Evolutionary conservation across 1,284 basidiomycete genomes (phyloP).

Genomic region (Marasmius sp.): DNA sequence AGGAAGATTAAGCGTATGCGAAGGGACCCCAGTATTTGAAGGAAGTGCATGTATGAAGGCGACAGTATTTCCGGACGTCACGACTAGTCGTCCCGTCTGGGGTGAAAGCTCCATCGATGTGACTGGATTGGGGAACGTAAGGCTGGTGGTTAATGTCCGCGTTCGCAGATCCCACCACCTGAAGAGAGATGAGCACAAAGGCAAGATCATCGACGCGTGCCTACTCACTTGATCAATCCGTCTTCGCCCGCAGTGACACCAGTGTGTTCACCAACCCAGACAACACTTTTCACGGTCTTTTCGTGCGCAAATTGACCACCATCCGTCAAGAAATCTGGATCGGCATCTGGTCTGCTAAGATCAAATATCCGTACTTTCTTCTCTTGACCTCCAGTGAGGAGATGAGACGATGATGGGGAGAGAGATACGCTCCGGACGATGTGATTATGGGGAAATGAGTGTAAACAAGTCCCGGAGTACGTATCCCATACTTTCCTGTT

Average conservation of each 20-base stretch:
- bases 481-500: slow-evolving; percentile 98
- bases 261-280: slow-evolving; percentile 88
- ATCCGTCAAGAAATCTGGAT: slow-evolving; percentile 78
- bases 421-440: slow-evolving; percentile 96
- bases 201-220: not conserved
- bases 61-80: slow-evolving; percentile 91
- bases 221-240: slow-evolving; percentile 79
- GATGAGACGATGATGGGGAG: slow-evolving; percentile 62
- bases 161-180: slow-evolving; percentile 98
- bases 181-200: not conserved
- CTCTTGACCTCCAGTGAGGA: slow-evolving; percentile 95
- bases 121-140: slow-evolving; percentile 80
- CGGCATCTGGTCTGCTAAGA: slow-evolving; percentile 79
- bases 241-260: slow-evolving; percentile 93
- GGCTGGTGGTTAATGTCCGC: slow-evolving; percentile 65
- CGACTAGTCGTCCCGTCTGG: slow-evolving; percentile 82
- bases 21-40: slow-evolving; percentile 47
- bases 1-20: slow-evolving; percentile 70
- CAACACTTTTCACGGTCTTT: slow-evolving; percentile 87
- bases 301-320: slow-evolving; percentile 71
- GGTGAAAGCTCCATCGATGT: slow-evolving; percentile 92
- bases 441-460: slow-evolving; percentile 96
- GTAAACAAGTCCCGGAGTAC: slow-evolving; percentile 80
- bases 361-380: slow-evolving; percentile 98
- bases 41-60: slow-evolving; percentile 77